Base-by-base conservation (phyloP, 169 alveolate species). In the Babesia microti region DNA sequence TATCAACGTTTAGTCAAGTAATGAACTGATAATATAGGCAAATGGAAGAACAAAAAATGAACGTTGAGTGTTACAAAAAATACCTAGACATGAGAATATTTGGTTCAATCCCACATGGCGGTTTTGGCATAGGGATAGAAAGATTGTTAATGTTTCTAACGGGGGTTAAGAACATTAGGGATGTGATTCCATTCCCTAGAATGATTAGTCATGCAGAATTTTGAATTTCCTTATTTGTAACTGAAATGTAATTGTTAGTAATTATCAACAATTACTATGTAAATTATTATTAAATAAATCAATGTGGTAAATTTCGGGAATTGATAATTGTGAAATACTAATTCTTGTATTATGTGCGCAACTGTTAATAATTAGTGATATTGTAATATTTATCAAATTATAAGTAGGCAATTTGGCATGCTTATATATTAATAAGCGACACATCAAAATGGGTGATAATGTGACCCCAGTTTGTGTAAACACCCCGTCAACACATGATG, bases 111-210 rank as follows among this genome's bases (percentile, higher is more conserved):
- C 98, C 98, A 27, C 98, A 94, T 47, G 84, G 95, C 15, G 99
- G 99, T 30, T 96, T 96, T 59, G 99, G 99, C 11, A 80, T 95
- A 17, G 96, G 96, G 33, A 84, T 91, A 44, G 99, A 95, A 74
- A 81, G 99, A 45, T 71, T 96, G 12, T 81, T 92, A 27, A 92
- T 94, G 98, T 83, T 91, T 79, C 79, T 89, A 22, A 88, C 98
- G 28, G 97, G 98, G 21, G 83, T 92, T 17, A 94, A 89, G 32
- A 95, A 96, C 87, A 95, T 96, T 50, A 78, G 97, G 72, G 99
- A 96, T 60, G 97, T 92, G 23, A 94, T 93, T 37, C 99, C 99
- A 0, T 96, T 87, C 88, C 99, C 99, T 18, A 86, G 98, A 61
- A 56, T 72, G 58, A 85, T 78, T 35, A 87, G 89, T 6, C 63